Base-by-base conservation (phyloP, 31 red algal species). In the Asparagopsis taxiformis region DNA sequence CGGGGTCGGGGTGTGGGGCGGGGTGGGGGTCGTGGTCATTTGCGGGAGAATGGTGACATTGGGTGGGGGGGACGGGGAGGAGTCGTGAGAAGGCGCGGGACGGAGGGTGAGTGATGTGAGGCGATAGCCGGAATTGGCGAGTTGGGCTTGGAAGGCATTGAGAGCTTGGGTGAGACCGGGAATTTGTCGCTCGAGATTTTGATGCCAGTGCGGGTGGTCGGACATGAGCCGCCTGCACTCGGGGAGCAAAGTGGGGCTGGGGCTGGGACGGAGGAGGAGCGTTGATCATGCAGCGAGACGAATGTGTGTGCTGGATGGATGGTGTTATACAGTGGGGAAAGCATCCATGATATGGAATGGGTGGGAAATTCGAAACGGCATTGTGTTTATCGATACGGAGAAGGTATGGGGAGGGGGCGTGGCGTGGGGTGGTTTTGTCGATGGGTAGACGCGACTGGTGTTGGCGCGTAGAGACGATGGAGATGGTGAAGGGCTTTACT, bases 201-300 rank as follows among this genome's bases (percentile, higher is more conserved):
- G 68, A 55, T 72, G 25, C 68, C 68, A 28, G 44, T 22, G 68
- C 23, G 68, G 68, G 46, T 72, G 68, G 68, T 72, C 68, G 16
- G 68, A 72, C 68, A 72, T 72, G 68, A 72, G 68, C 68, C 41
- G 51, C 68, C 68, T 54, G 63, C 63, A 43, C 23, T 3, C 19
- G 68, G 49, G 41, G 24, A 24, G 46, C 25, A 32, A n/a, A n/a
- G n/a, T n/a, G n/a, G n/a, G n/a, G n/a, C n/a, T n/a, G n/a, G n/a
- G n/a, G n/a, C n/a, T n/a, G n/a, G 36, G 60, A n/a, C 9, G 16
- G 4, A 64, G 23, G 29, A 10, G 33, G 21, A 8, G 34, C 5
- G 5, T 19, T n/a, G 60, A 37, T 9, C 60, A 64, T 64, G 19
- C 54, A 58, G 54, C 22, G 54, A 8, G 54, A n/a, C n/a, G n/a